phyloP scores from a whole-genome alignment of 2,329 filamentous ascomycete species.

The Scedosporium minutisporum region DNA sequence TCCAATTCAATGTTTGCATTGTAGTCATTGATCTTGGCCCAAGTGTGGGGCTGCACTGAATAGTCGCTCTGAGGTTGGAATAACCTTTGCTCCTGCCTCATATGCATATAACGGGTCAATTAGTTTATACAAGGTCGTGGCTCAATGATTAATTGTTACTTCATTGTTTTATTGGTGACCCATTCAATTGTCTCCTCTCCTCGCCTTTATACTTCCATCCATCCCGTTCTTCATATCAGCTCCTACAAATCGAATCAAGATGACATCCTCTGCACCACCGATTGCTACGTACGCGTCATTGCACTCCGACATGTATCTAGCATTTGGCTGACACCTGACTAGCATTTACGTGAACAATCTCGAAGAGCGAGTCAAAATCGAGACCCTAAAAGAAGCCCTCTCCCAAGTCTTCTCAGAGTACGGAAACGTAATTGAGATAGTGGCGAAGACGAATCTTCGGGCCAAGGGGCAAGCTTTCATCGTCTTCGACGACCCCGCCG shows the following conservation, averaged over 20 bases:
- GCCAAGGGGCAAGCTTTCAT: constrained; percentile 94
- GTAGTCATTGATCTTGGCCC: too few relatives aligned
- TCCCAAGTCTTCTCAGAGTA: constrained; percentile 78
- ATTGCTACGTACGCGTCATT: constrained; percentile 67
- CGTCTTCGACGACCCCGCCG: constrained; percentile 74
- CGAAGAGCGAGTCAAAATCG: constrained; percentile 82
- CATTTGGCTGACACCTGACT: constrained; percentile 25
- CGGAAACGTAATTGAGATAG: constrained; percentile 72
- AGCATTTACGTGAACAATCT: constrained; percentile 73
- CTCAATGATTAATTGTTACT: not conserved
- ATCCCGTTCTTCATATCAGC: not conserved
- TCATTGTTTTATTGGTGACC: too few relatives aligned
- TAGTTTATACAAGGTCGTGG: not conserved
- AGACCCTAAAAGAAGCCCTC: constrained; percentile 64
- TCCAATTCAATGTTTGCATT: too few relatives aligned
- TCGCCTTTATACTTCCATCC: not conserved
- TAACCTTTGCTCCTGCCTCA: not conserved
- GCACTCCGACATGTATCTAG: constrained; percentile 52
- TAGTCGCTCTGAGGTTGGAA: too few relatives aligned
- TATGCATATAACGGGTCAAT: not conserved
- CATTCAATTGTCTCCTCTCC: not conserved
- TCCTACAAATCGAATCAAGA: constrained; percentile 12
- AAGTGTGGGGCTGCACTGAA: too few relatives aligned
- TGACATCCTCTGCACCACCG: constrained; percentile 34
- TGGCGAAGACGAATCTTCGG: constrained; percentile 82